Evolutionary conservation across 2,329 filamentous ascomycete genomes (phyloP), one percentile per base, ranked within the genome.

Genomic region (Verticillium nonalfalfae): DNA sequence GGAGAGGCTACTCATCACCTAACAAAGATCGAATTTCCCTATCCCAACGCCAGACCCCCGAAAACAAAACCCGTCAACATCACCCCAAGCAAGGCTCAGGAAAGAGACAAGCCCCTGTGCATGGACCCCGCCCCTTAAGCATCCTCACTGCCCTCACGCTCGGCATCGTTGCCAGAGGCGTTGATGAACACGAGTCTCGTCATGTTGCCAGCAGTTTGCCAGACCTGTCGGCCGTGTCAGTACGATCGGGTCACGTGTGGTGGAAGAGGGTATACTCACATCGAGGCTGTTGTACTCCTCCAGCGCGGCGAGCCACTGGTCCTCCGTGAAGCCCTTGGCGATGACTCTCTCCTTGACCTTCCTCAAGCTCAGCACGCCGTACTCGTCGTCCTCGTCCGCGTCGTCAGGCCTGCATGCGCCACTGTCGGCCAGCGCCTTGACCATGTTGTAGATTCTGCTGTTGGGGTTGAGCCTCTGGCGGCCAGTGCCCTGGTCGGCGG

Each of bases 281-380:
- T 97, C 90, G 64, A 96, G 78, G 66, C 85, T 81, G 2, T 91
- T 88, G 76, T 99, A 98, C 79, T 97, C 94, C 65, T 97, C 89
- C 72, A 99, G 82, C 21, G 93, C 89, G 67, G 85, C 85, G 70
- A 90, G 83, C 78, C 97, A 93, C 75, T 99, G 93, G 75, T 98
- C 92, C 66, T 93, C 89, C 0, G 94, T 99, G 75, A 97, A 99
- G 2, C 95, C 95, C 83, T 97, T 97, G 59, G 93, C 95, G 69
- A 98, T 83, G 35, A 99, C 93, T 66, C 95, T 81, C 76, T 97
- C 93, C 73, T 93, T 86, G 63, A 99, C 91, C 76, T 92, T 90
- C 67, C 90, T 85, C 80, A 99, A 84, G 75, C 89, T 95, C 69
- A 99, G 78, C 21, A 83, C 73, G 15, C 82, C 80, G 39, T 75